Evolutionary conservation across 208 protist genomes (phyloP).

Genomic region (Trypanosomatidae sp.): DNA sequence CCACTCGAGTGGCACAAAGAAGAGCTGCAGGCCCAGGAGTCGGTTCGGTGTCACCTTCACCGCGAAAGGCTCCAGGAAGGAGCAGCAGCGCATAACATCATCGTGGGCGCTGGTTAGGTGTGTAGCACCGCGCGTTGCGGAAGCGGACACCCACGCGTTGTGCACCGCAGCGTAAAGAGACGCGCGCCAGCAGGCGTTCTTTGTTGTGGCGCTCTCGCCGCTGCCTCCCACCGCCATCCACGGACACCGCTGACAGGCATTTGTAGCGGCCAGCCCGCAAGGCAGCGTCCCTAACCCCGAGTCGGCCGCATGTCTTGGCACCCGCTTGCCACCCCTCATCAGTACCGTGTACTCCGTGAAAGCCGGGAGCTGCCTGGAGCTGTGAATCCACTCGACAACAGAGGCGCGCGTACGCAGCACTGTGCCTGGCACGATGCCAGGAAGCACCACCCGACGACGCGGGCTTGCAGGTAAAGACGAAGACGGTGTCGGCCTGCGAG

Average conservation of each 20-base stretch:
- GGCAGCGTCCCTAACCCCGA: slow-evolving; percentile 24
- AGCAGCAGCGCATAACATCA: slow-evolving; percentile 9
- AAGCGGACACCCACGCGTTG: neutral
- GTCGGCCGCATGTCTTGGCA: neutral
- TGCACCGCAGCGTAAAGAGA: slow-evolving; percentile 21
- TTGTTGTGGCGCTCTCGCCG: slow-evolving; percentile 4
- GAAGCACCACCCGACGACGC: slow-evolving; percentile 19
- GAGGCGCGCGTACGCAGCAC: slow-evolving; percentile 24
- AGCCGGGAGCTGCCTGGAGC: slow-evolving; percentile 13
- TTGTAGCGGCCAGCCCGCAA: slow-evolving; percentile 30
- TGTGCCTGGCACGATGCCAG: slow-evolving; percentile 30
- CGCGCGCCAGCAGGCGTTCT: slow-evolving; percentile 41
- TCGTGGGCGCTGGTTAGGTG: neutral
- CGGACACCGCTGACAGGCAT: slow-evolving; percentile 56
- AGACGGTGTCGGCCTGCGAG: neutral
- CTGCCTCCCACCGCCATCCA: slow-evolving; percentile 57
- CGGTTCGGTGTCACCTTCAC: slow-evolving; percentile 32
- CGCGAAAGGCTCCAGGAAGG: slow-evolving; percentile 47
- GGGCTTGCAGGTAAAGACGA: neutral
- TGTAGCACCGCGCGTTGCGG: neutral
- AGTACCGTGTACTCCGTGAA: slow-evolving; percentile 21
- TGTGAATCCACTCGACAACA: slow-evolving; percentile 30
- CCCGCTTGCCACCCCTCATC: slow-evolving; percentile 11
- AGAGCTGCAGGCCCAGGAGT: slow-evolving; percentile 55
- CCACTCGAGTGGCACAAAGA: slow-evolving; percentile 17